phyloP scores from a whole-genome alignment of 176 grass and related monocot genomes.

The Elymus sibiricus region DNA sequence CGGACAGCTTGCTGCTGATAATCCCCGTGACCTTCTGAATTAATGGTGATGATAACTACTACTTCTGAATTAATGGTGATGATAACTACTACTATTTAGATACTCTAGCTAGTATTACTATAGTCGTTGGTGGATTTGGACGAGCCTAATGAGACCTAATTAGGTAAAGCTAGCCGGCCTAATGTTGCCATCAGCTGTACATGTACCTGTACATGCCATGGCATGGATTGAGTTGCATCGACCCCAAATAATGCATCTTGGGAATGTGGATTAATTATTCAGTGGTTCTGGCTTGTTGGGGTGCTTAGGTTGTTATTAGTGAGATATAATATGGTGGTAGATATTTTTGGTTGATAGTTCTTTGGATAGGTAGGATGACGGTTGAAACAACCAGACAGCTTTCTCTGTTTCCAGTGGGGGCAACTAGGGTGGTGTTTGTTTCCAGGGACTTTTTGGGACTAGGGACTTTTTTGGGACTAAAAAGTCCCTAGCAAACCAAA shows the following conservation, averaged over 20 bases:
- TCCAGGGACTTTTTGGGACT: too few species aligned
- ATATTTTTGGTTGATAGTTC: conserved; percentile 22
- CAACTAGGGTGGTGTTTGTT: too few species aligned
- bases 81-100: neutral
- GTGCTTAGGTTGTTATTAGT: conserved; percentile 17
- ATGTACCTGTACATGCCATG: conserved; percentile 1
- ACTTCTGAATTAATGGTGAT: neutral
- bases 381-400: conserved; percentile 41
- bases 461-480: too few species aligned
- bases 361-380: conserved; percentile 38
- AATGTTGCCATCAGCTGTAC: conserved; percentile 25
- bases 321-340: neutral
- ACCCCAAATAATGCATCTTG: conserved; percentile 12
- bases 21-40: conserved; percentile 18
- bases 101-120: neutral
- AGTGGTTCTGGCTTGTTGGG: conserved; percentile 12
- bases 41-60: too few species aligned
- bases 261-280: neutral
- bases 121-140: conserved; percentile 1
- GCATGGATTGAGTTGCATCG: conserved; percentile 11
- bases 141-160: conserved; percentile 9
- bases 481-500: too few species aligned
- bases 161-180: conserved; percentile 30
- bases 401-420: conserved; percentile 27
- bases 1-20: conserved; percentile 31